These are phyloP conservation scores for Pachysolen tannophilus DNA, from an alignment of 805 yeast species.

Conservation along the genomic window DNA sequence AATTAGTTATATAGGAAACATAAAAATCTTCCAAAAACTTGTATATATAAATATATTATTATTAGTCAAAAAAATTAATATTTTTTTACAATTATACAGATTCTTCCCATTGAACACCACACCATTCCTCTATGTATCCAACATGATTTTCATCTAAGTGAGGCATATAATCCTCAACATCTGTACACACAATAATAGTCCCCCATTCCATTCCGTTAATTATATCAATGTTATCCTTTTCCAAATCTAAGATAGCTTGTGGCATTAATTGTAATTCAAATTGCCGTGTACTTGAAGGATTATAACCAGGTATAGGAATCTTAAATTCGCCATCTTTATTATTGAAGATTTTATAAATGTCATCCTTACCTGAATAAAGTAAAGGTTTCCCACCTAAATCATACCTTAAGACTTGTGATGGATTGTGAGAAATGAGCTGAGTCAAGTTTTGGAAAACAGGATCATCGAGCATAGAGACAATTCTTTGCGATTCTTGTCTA, in stretches of 20 bases:
- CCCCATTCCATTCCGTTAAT: slow-evolving; percentile 97
- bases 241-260: slow-evolving; percentile 77
- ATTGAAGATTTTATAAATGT: slow-evolving; percentile 35
- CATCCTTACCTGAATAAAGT: slow-evolving; percentile 58
- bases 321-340: slow-evolving; percentile 18
- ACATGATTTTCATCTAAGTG: slow-evolving; percentile 52
- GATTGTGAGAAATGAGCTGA: slow-evolving; percentile 69
- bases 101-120: slow-evolving; percentile 84
- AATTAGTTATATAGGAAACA: slow-evolving; percentile 1
- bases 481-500: slow-evolving; percentile 35
- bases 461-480: slow-evolving; percentile 59
- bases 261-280: slow-evolving; percentile 96
- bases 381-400: slow-evolving; percentile 75
- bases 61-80: neutral
- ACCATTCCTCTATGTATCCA: slow-evolving; percentile 77
- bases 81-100: slow-evolving; percentile 1
- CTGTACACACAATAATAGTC: slow-evolving; percentile 77
- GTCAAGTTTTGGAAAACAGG: slow-evolving; percentile 73
- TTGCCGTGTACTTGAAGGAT: slow-evolving; percentile 51
- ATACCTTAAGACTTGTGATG: slow-evolving; percentile 81
- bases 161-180: slow-evolving; percentile 16
- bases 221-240: slow-evolving; percentile 39
- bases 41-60: neutral
- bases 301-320: slow-evolving; percentile 53
- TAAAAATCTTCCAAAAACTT: neutral